Conservation (phyloP, 345 rosid genomes). For the Syzygium oleosum region DNA sequence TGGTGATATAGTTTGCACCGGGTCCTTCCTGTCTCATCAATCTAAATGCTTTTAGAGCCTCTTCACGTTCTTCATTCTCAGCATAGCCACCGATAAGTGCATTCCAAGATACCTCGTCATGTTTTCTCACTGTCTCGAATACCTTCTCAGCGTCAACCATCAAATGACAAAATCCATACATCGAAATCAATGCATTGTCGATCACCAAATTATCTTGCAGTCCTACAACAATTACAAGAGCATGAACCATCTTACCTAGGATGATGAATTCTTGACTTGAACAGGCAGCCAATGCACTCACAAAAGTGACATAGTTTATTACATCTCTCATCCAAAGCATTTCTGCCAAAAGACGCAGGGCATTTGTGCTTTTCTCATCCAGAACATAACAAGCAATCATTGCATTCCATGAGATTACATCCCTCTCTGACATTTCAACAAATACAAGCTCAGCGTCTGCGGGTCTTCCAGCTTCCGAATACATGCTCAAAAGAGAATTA, state of each 20-base stretch:
- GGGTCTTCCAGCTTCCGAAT: slow-evolving; percentile 49
- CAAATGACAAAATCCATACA: slow-evolving; percentile 57
- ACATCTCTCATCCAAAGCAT: slow-evolving; percentile 31
- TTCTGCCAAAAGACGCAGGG: slow-evolving; percentile 30
- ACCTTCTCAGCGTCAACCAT: slow-evolving; percentile 48
- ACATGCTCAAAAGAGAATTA: slow-evolving; percentile 71
- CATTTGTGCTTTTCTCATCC: slow-evolving; percentile 46
- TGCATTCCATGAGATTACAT: slow-evolving; percentile 78
- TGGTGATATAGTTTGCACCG: slow-evolving; percentile 47
- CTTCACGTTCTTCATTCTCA: slow-evolving; percentile 38
- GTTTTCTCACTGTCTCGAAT: slow-evolving; percentile 35
- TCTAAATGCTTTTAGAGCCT: slow-evolving; percentile 41
- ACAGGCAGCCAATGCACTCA: slow-evolving; percentile 72
- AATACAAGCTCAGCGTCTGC: slow-evolving; percentile 60
- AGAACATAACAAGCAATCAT: slow-evolving; percentile 55
- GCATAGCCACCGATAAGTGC: slow-evolving; percentile 74
- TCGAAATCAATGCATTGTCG: slow-evolving; percentile 60
- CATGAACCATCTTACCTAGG: slow-evolving; percentile 62
- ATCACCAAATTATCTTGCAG: slow-evolving; percentile 47
- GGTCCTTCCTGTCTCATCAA: slow-evolving; percentile 51
- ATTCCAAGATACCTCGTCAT: slow-evolving; percentile 69
- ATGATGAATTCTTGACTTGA: slow-evolving; percentile 29
- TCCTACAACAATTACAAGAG: slow-evolving; percentile 41
- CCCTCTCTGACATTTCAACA: slow-evolving; percentile 51
- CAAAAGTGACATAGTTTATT: slow-evolving; percentile 57